Evolutionary conservation across 805 yeast species (phyloP), one percentile per base, ranked within the genome.

Genomic region (Jamesozyma spencerorum): DNA sequence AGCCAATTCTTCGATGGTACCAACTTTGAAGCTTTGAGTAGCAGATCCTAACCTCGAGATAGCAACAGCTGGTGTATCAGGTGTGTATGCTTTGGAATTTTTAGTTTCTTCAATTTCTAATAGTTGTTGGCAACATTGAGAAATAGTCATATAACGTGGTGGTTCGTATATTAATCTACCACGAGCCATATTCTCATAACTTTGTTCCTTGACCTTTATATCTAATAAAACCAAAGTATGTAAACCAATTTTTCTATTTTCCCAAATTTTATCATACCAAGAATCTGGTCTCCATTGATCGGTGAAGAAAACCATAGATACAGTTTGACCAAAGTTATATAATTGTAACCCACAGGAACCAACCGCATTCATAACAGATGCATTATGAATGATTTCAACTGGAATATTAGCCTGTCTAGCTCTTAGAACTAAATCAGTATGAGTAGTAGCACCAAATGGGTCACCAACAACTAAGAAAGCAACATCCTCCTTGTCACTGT

Each of bases 401-500:
- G 72, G 67, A 56, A 92, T 85, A 2, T 77, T 77, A 45, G 79
- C 70, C 62, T 84, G 95, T 51, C 94, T 75, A 34, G 98, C 97
- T 55, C 98, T 72, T 45, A 90, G 74, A 32, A 88, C 85, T 47
- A 90, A 71, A 65, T 92, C 98, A 0, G 97, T 86, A 65, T 90
- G 98, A 1, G 98, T 90, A 4, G 98, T 90, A 26, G 98, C 98
- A 27, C 98, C 98, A 57, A 86, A 90, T 27, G 90, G 95, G 61
- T 90, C 98, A 28, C 98, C 98, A 20, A 90, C 98, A 17, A 92
- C 98, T 47, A 92, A 70, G 51, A 90, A 87, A 0, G 97, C 97
- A 58, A 90, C 73, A 58, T 92, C 96, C 41, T 82, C 90, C 18
- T 64, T 69, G 26, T 82, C 75, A 1, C 94, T 96, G 45, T 76